Base-by-base conservation (phyloP, 2,329 filamentous ascomycete genomes). In the Diaporthe sp. region DNA sequence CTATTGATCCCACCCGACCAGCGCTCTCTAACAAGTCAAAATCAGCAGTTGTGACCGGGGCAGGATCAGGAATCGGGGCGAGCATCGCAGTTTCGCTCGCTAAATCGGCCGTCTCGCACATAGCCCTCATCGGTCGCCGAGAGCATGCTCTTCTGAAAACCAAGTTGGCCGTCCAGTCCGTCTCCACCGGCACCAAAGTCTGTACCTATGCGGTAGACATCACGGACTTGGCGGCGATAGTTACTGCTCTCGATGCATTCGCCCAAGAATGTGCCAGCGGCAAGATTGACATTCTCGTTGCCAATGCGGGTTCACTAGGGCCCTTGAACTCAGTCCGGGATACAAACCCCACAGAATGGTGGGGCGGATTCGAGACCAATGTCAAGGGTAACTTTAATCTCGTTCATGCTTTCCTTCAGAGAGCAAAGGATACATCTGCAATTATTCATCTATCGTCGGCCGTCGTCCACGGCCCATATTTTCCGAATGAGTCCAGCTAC, bases 331-430 rank as follows among this genome's bases (percentile, higher is more conserved):
- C 60, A 22, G 30, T 64, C 25, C 25, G 40, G 4, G 19, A n/a
- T 8, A 54, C 54, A 47, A 19, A 60, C 22, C 68, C 68, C 6
- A 6, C 17, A 1, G 54, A 58, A 15, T 60, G 54, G 54, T 71
- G 68, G 40, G 25, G 35, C 19, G 40, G 38, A 1, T 60, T 71
- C 22, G 68, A 60, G 40, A 38, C 33, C 6, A 60, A 60, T 35
- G 28, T 71, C 28, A 71, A 71, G 54, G 68, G 68, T 8, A 71
- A 60, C 28, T 71, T 71, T 28, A 60, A 71, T 47, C 68, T 71
- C 28, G 28, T 60, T 40, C 68, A 50, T 28, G 54, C 54, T 2
- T 71, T 71, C 17, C 40, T 71, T 1, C 22, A 38, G 9, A n/a
- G 40, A 22, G 54, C 68, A 0, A 71, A 5, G 13, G 7, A 9